Percentiles rank a stretch among this genome's conserved stretches.
Evolutionary conservation across 306 rosid species (phyloP).

Genomic region (Glycine tomentella): DNA sequence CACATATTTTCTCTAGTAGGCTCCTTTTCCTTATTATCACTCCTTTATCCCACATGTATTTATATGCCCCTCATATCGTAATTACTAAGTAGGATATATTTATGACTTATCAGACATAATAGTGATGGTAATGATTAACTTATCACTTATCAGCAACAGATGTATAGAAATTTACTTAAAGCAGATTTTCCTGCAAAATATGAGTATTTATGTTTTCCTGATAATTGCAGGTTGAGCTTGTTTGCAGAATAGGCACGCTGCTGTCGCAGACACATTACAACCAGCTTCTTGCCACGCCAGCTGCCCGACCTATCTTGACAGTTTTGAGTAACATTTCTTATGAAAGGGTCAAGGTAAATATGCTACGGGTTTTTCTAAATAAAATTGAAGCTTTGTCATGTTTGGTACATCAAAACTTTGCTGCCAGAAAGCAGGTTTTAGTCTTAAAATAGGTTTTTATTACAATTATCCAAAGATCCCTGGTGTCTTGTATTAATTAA

Average conservation of each 20-base stretch:
- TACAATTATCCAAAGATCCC: neutral
- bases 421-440: neutral
- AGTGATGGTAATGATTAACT: slow-evolving; percentile 8
- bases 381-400: slow-evolving; percentile 26
- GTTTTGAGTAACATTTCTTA: slow-evolving; percentile 72
- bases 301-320: slow-evolving; percentile 77
- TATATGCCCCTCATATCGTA: slow-evolving; percentile 6
- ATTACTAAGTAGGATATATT: neutral
- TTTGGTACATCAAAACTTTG: neutral
- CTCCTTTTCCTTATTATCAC: neutral
- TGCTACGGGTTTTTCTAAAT: neutral
- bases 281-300: slow-evolving; percentile 81
- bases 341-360: slow-evolving; percentile 76
- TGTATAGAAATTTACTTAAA: slow-evolving; percentile 3
- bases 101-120: neutral
- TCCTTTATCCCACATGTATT: slow-evolving; percentile 3
- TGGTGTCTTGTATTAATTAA: neutral
- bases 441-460: neutral
- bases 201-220: slow-evolving; percentile 14
- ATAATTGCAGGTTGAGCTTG: slow-evolving; percentile 84
- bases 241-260: slow-evolving; percentile 77
- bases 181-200: neutral
- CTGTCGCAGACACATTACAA: slow-evolving; percentile 76
- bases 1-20: neutral
- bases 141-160: neutral